phyloP scores from a whole-genome alignment of 352 stramenopile genomes.

The Phytophthora sansomeana region DNA sequence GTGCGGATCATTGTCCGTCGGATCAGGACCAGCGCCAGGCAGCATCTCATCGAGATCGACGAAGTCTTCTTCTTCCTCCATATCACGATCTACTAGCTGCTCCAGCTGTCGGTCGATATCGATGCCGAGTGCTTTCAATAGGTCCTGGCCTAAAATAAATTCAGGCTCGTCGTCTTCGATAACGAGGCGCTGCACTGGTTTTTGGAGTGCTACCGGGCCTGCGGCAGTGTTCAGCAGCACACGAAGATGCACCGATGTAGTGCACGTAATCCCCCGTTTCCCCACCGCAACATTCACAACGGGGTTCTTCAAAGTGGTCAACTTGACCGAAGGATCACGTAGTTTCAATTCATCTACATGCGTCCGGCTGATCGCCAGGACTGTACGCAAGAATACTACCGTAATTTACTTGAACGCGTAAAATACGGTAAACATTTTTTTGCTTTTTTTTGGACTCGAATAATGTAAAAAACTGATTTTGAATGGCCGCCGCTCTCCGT shows the following conservation, averaged over 20 bases:
- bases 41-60: neutral
- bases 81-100: neutral
- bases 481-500: too few relatives aligned
- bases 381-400: too few relatives aligned
- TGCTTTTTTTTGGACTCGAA: too few relatives aligned
- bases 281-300: neutral
- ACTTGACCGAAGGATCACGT: neutral
- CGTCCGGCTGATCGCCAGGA: neutral
- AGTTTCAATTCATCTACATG: neutral
- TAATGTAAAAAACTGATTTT: too few relatives aligned
- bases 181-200: neutral
- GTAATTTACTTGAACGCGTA: too few relatives aligned
- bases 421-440: too few relatives aligned
- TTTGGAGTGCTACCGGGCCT: neutral
- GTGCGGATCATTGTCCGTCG: neutral
- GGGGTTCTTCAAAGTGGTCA: too few relatives aligned
- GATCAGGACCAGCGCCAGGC: neutral
- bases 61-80: neutral
- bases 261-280: neutral
- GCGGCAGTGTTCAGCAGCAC: neutral
- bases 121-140: neutral
- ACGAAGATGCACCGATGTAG: neutral
- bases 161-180: neutral
- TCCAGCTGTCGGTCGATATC: neutral
- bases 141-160: neutral